Evolutionary conservation across 805 yeast species (phyloP), one percentile per base, ranked within the genome.

Genomic region (Yarrowia porcina): DNA sequence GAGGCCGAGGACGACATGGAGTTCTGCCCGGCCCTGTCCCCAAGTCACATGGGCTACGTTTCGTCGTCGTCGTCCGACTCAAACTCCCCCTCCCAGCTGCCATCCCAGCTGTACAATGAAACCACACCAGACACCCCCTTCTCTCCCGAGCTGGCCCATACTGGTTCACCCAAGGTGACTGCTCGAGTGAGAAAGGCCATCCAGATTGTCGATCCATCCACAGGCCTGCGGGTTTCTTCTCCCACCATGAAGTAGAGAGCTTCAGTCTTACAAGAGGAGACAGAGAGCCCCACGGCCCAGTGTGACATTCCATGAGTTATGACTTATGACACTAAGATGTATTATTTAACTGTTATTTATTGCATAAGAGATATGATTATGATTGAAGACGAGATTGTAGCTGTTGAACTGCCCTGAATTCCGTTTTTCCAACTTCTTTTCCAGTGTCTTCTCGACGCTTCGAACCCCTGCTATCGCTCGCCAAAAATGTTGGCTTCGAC

Each of bases 1-100:
- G 91, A 86, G 67, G 70, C 79, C 41, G 90, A 85, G 71, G 89
- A 87, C 67, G 93, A 88, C 72, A 70, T 81, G 57, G 92, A 86
- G 74, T 88, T 88, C 72, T 85, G 86, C 67, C 89, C 89, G 9
- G 76, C 75, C 2, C 66, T 74, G 38, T 59, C 63, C 27, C 61
- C 61, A 27, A 32, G 39, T 23, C 61, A 56, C 39, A 56, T 30
- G 36, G 61, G 49, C 49, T 39, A 39, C 36, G 49, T 56, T 3
- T 56, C 61, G 4, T 44, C 61, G 9, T 32, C 52, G 3, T 56
- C 61, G 6, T 56, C 61, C 17, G 47, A 56, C 38, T 56, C 61
- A 8, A 41, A 30, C 61, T 56, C 61, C 23, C 61, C 61, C 28
- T 39, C 49, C 32, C 49, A 39, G 36, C 49, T 56, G 30, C 49